Conservation (phyloP, 306 rosid genomes). For the Vigna hirtella region DNA sequence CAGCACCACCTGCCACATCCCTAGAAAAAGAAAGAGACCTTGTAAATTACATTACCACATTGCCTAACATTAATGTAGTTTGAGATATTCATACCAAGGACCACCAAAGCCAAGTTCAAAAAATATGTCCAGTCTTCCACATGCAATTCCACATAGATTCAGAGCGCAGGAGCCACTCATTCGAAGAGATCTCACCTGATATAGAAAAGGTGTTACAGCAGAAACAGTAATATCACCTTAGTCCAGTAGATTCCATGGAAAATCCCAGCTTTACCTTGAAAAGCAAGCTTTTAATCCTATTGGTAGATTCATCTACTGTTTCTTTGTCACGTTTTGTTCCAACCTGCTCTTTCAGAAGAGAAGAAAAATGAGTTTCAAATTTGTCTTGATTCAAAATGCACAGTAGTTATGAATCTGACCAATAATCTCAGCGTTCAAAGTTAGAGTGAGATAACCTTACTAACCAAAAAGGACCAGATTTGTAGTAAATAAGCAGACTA, state of each 20-base stretch:
- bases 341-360: slow-evolving; percentile 64
- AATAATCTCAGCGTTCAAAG: slow-evolving; percentile 25
- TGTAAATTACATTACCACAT: slow-evolving; percentile 33
- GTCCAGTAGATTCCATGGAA: slow-evolving; percentile 28
- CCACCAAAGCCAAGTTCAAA: slow-evolving; percentile 85
- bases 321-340: slow-evolving; percentile 82
- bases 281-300: slow-evolving; percentile 80
- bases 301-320: slow-evolving; percentile 71
- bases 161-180: slow-evolving; percentile 94
- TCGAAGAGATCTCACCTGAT: slow-evolving; percentile 92
- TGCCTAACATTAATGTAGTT: slow-evolving; percentile 12
- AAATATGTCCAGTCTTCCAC: slow-evolving; percentile 91
- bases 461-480: background rate
- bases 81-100: slow-evolving; percentile 75
- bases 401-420: slow-evolving; percentile 19
- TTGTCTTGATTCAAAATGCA: slow-evolving; percentile 32
- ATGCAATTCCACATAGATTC: slow-evolving; percentile 95
- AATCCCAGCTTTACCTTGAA: slow-evolving; percentile 67
- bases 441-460: slow-evolving; percentile 17
- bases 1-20: slow-evolving; percentile 99
- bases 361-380: slow-evolving; percentile 31
- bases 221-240: slow-evolving; percentile 36
- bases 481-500: slow-evolving; percentile 22
- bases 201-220: slow-evolving; percentile 37
- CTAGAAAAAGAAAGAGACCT: slow-evolving; percentile 51